Evolutionary conservation across 305 asterid genomes (phyloP).

Genomic region (Nicotiana rustica): DNA sequence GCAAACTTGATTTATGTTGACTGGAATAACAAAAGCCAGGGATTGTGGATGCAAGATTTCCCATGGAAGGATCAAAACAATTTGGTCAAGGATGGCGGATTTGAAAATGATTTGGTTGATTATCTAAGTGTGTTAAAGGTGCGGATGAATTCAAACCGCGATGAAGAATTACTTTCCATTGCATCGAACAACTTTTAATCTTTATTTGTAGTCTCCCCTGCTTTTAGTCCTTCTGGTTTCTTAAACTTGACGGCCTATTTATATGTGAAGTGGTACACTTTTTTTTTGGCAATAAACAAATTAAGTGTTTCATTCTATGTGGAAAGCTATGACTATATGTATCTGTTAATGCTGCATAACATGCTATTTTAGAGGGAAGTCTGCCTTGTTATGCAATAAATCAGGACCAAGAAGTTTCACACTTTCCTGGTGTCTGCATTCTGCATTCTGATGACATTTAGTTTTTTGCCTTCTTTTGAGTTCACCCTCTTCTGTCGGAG

Average conservation of each 20-base stretch:
- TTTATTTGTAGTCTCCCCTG: background rate
- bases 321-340: background rate
- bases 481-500: background rate
- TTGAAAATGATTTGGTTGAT: slow-evolving; percentile 88
- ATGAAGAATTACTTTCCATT: background rate
- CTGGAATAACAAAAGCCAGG: slow-evolving; percentile 98
- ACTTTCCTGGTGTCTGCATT: slow-evolving; percentile 8
- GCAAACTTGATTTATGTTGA: slow-evolving; percentile 93
- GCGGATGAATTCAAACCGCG: background rate
- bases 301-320: background rate
- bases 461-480: background rate
- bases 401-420: slow-evolving; percentile 19
- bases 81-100: slow-evolving; percentile 60
- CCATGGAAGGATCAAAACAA: slow-evolving; percentile 85
- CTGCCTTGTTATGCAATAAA: slow-evolving; percentile 25
- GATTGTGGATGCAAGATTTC: slow-evolving; percentile 99
- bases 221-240: background rate
- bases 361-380: slow-evolving; percentile 22
- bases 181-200: background rate
- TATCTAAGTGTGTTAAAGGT: slow-evolving; percentile 86
- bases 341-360: slow-evolving; percentile 16
- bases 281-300: background rate
- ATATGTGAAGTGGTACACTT: background rate
- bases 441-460: background rate
- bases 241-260: background rate